Evolutionary conservation across 306 rosid species (phyloP).

Genomic region (Astragalus glycyphyllos): DNA sequence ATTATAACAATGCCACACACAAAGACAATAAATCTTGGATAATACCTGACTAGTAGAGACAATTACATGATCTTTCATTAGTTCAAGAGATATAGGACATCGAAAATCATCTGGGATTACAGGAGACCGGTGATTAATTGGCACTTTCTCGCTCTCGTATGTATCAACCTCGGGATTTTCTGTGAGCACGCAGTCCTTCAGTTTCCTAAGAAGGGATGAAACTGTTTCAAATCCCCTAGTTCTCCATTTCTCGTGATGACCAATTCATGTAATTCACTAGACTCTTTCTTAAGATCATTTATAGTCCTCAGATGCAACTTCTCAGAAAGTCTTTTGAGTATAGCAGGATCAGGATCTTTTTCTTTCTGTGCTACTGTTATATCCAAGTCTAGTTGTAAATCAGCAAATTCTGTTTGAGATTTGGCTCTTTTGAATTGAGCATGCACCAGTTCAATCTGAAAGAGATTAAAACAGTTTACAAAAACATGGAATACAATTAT

Average conservation of each 20-base stretch:
- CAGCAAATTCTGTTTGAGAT: slow-evolving; percentile 60
- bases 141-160: slow-evolving; percentile 56
- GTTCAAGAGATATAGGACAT: slow-evolving; percentile 95
- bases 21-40: slow-evolving; percentile 24
- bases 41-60: slow-evolving; percentile 98
- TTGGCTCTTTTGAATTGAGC: slow-evolving; percentile 93
- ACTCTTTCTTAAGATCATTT: slow-evolving; percentile 80
- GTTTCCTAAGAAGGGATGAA: slow-evolving; percentile 73
- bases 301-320: slow-evolving; percentile 75
- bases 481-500: slow-evolving; percentile 23
- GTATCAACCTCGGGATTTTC: slow-evolving; percentile 65
- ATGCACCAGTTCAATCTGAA: slow-evolving; percentile 93
- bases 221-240: slow-evolving; percentile 62
- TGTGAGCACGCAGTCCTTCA: slow-evolving; percentile 60
- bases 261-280: slow-evolving; percentile 77
- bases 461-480: slow-evolving; percentile 5
- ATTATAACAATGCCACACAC: neutral
- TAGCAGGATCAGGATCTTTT: slow-evolving; percentile 70
- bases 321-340: slow-evolving; percentile 81
- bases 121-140: slow-evolving; percentile 86
- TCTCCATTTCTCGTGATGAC: slow-evolving; percentile 63
- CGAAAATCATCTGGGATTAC: slow-evolving; percentile 97
- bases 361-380: slow-evolving; percentile 61
- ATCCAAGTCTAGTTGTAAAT: slow-evolving; percentile 73
- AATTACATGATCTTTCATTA: slow-evolving; percentile 96